Conservation (phyloP, 1,139 yeast genomes). For the Wickerhamomyces sp. region DNA sequence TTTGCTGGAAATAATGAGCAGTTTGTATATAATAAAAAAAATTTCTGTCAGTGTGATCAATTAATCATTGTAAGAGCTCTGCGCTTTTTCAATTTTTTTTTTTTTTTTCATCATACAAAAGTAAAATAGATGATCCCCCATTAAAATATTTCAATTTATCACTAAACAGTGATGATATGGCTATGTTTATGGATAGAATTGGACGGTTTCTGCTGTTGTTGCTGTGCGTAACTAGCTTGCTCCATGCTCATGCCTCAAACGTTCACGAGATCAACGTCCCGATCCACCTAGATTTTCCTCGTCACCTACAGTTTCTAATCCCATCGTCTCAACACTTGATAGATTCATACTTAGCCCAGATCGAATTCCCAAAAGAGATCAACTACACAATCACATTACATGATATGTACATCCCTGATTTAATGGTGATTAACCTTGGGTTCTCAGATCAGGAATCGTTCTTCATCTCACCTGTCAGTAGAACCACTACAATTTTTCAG, state of each 20-base stretch:
- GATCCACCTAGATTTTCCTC: slow-evolving; percentile 9
- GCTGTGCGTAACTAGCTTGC: no score
- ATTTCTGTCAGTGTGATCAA: no score
- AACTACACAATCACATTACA: slow-evolving; percentile 5
- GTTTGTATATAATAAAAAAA: neutral
- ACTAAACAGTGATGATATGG: no score
- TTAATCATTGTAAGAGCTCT: no score
- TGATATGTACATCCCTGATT: neutral
- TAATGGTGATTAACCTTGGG: slow-evolving; percentile 5
- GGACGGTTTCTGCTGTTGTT: no score
- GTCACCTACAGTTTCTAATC: slow-evolving; percentile 5
- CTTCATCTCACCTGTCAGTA: slow-evolving; percentile 9
- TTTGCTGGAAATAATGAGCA: neutral
- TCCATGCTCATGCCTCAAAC: no score
- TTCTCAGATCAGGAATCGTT: slow-evolving; percentile 7
- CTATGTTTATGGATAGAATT: no score
- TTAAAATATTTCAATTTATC: no score
- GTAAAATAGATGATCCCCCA: no score
- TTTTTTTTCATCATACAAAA: no score
- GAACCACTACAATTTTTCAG: slow-evolving; percentile 6
- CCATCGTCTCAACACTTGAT: slow-evolving; percentile 5
- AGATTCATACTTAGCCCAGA: neutral
- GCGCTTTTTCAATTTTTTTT: no score
- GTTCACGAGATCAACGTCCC: slow-evolving; percentile 3
- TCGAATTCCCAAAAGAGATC: neutral